A percentile compares a stretch with the other conserved stretches of the same genome.
Evolutionary conservation across 164 flowering plant species (phyloP).

Genomic region (Kalanchoe fedtschenkoi): DNA sequence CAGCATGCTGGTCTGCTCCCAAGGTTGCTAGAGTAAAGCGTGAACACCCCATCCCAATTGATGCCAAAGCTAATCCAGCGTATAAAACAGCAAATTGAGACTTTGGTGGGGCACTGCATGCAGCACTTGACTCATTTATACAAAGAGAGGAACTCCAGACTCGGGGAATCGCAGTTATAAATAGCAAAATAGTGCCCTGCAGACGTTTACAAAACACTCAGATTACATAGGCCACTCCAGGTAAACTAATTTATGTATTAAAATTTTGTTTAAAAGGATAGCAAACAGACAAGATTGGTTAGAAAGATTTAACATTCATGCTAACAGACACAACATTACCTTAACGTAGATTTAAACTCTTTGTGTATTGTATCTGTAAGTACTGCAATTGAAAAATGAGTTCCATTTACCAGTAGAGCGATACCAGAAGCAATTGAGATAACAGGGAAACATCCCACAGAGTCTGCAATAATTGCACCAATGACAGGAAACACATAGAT

Average conservation of each 20-base stretch:
- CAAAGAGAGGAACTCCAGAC: conserved; percentile 34
- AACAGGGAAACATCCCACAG: conserved; percentile 35
- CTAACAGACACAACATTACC: background rate
- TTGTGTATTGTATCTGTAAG: background rate
- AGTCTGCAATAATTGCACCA: conserved; percentile 47
- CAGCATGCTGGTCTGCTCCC: conserved; percentile 39
- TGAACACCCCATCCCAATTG: conserved; percentile 28
- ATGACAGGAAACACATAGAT: conserved; percentile 26
- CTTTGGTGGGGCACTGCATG: conserved; percentile 20
- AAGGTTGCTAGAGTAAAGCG: conserved; percentile 29
- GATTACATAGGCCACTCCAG: background rate
- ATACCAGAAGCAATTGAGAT: conserved; percentile 14
- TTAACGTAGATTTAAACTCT: background rate
- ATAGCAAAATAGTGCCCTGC: conserved; percentile 33
- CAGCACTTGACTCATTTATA: conserved; percentile 5
- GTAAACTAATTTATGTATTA: background rate
- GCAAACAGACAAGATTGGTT: too few species aligned
- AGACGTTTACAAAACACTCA: background rate
- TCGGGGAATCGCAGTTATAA: conserved; percentile 24
- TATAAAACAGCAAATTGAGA: conserved; percentile 27
- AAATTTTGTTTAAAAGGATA: too few species aligned
- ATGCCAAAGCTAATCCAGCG: conserved; percentile 18
- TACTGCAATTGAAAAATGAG: background rate
- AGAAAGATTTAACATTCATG: too few species aligned
- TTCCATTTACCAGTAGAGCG: conserved; percentile 13